Evolutionary conservation across 2,329 filamentous ascomycete species (phyloP).

Genomic region (Ascomycota sp.): DNA sequence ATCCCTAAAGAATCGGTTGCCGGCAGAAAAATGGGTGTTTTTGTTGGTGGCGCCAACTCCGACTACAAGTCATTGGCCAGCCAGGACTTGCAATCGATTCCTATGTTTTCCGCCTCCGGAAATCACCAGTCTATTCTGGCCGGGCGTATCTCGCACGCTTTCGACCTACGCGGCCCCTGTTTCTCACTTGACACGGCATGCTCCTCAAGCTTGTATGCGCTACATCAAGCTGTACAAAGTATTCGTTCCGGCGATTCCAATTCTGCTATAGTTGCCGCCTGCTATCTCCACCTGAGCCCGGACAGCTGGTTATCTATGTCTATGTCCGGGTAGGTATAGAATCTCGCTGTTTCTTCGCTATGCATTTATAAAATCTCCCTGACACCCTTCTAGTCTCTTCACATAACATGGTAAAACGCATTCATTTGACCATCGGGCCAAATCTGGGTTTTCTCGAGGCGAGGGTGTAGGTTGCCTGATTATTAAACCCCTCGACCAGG

Average conservation of each 20-base stretch:
- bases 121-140: conserved; percentile 29
- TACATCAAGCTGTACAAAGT: conserved; percentile 29
- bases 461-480: conserved; percentile 28
- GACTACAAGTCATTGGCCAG: conserved; percentile 25
- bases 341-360: neutral
- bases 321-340: conserved; percentile 7
- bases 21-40: conserved; percentile 27
- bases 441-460: conserved; percentile 35
- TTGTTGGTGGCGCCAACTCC: conserved; percentile 24
- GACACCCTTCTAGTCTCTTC: conserved; percentile 10
- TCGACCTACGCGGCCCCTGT: conserved; percentile 31
- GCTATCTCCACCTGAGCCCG: conserved; percentile 25
- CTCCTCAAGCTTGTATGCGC: conserved; percentile 26
- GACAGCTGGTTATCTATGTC: conserved; percentile 15
- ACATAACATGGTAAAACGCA: conserved; percentile 29
- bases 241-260: conserved; percentile 23
- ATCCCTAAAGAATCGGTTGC: conserved; percentile 24
- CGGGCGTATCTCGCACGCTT: conserved; percentile 33
- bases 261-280: conserved; percentile 25
- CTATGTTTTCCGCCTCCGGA: conserved; percentile 31
- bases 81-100: conserved; percentile 23
- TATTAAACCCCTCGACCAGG: conserved; percentile 20
- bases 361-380: neutral
- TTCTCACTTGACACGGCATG: conserved; percentile 32
- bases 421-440: conserved; percentile 13